Evolutionary conservation across 805 yeast species (phyloP).

Genomic region (Metschnikowia cerradonensis): DNA sequence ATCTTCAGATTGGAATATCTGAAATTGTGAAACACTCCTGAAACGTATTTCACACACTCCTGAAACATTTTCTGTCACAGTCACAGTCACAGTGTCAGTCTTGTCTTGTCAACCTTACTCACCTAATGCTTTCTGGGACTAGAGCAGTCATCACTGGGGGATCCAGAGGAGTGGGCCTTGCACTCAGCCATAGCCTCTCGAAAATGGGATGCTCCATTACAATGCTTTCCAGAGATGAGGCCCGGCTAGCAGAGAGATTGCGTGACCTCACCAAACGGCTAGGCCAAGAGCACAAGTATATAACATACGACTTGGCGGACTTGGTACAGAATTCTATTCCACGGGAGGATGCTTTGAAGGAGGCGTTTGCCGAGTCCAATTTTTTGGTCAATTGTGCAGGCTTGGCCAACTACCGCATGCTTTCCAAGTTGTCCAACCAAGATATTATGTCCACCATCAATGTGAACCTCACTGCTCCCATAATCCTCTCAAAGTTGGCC

Average conservation of each 20-base stretch:
- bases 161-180: conserved; percentile 62
- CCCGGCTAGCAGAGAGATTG: conserved; percentile 22
- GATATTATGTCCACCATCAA: conserved; percentile 45
- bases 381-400: conserved; percentile 68
- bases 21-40: no score
- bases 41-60: no score
- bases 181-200: conserved; percentile 50
- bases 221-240: conserved; percentile 46
- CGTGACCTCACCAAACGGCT: conserved; percentile 6
- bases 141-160: conserved; percentile 67
- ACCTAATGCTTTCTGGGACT: conserved; percentile 19
- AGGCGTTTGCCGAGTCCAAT: conserved; percentile 32
- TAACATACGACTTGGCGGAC: conserved; percentile 30
- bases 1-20: no score
- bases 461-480: conserved; percentile 59
- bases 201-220: conserved; percentile 48
- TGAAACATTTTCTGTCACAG: no score
- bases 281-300: conserved; percentile 27
- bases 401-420: conserved; percentile 50
- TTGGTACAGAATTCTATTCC: conserved; percentile 7
- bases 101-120: not conserved
- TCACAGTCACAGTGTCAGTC: no score
- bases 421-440: conserved; percentile 38
- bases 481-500: conserved; percentile 52
- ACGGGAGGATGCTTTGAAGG: conserved; percentile 13